Evolutionary conservation across 305 asterid genomes (phyloP).

Genomic region (Fraxinus floribunda): DNA sequence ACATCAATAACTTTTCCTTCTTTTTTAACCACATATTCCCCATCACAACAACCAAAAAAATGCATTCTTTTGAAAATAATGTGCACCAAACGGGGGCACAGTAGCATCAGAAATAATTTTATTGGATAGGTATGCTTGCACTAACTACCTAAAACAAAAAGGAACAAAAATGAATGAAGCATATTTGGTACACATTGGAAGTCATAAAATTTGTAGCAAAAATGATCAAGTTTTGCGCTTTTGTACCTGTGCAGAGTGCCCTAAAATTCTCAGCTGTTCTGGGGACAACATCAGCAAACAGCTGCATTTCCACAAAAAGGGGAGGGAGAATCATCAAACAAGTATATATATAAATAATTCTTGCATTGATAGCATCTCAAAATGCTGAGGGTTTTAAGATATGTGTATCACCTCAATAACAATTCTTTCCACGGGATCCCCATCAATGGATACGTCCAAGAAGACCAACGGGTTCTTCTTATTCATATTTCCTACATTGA

Average conservation of each 20-base stretch:
- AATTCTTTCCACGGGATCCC: slow-evolving; percentile 63
- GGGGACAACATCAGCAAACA: slow-evolving; percentile 88
- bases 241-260: slow-evolving; percentile 90
- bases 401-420: slow-evolving; percentile 61
- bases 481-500: slow-evolving; percentile 45
- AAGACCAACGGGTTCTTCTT: slow-evolving; percentile 64
- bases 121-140: not conserved
- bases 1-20: too few relatives aligned
- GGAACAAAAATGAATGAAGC: not conserved
- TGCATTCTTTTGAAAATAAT: too few relatives aligned
- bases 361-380: not conserved
- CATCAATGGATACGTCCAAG: slow-evolving; percentile 74
- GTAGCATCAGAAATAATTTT: not conserved
- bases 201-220: slow-evolving; percentile 4
- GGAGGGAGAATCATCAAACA: slow-evolving; percentile 17
- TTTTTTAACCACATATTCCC: too few relatives aligned
- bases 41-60: too few relatives aligned
- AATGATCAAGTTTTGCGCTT: not conserved
- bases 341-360: not conserved
- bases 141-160: slow-evolving; percentile 16
- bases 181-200: not conserved
- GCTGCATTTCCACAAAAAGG: slow-evolving; percentile 46
- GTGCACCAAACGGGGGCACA: too few relatives aligned
- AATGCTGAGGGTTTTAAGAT: slow-evolving; percentile 6
- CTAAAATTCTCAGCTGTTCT: slow-evolving; percentile 94